Conservation (phyloP, 176 grass and related monocot species). For the Oryza meyeriana region DNA sequence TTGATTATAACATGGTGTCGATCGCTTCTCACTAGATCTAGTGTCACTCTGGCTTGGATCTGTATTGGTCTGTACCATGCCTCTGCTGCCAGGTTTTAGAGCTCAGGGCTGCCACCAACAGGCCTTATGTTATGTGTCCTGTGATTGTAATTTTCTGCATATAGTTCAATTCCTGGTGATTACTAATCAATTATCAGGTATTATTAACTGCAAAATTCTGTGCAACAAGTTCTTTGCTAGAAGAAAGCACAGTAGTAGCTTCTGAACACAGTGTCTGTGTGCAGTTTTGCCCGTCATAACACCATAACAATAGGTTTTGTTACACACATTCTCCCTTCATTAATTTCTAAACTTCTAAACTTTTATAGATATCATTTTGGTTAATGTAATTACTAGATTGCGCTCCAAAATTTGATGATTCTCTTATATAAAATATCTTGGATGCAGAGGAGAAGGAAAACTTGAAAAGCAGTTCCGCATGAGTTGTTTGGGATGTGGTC, state of each 20-base stretch:
- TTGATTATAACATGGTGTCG: no score
- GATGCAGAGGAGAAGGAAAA: slow-evolving; percentile 82
- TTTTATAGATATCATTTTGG: slow-evolving; percentile 26
- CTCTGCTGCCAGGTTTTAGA: no score
- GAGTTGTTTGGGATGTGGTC: slow-evolving; percentile 77
- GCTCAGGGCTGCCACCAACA: no score
- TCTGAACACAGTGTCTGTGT: not conserved
- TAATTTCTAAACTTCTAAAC: not conserved
- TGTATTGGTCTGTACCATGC: no score
- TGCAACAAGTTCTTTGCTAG: not conserved
- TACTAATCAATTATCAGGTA: not conserved
- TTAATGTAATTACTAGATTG: not conserved
- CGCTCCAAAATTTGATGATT: slow-evolving; percentile 15
- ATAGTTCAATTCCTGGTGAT: not conserved
- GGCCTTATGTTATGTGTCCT: no score
- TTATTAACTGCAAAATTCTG: not conserved
- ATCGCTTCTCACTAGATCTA: no score
- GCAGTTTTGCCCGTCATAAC: not conserved
- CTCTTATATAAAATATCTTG: slow-evolving; percentile 30
- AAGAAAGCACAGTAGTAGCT: not conserved
- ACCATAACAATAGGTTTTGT: not conserved
- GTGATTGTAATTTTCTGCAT: not conserved
- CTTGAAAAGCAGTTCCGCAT: slow-evolving; percentile 94
- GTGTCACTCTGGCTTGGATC: no score
- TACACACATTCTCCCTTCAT: not conserved